A percentile compares a stretch with the other conserved stretches of the same genome.
Conservation (phyloP, 2,329 filamentous ascomycete species). For the Pseudogymnoascus sp. region DNA sequence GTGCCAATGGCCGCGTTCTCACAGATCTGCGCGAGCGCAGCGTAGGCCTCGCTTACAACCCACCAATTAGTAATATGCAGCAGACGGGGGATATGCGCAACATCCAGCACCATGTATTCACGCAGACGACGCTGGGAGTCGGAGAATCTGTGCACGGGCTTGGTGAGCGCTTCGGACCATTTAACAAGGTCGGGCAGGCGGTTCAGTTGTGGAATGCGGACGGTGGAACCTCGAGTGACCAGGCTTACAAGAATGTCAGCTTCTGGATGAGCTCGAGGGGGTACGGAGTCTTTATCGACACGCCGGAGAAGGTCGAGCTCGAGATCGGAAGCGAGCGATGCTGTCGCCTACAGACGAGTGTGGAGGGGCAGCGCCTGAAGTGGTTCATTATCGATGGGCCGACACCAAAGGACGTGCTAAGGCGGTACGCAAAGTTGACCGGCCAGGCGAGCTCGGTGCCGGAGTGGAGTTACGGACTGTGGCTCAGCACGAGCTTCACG, state of each 20-base stretch:
- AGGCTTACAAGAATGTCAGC: conserved; percentile 65
- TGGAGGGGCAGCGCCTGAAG: conserved; percentile 62
- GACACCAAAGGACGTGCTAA: conserved; percentile 63
- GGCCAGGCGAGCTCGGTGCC: conserved; percentile 59
- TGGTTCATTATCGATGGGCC: conserved; percentile 69
- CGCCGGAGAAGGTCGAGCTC: conserved; percentile 60
- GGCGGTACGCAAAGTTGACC: conserved; percentile 59
- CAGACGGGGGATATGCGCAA: conserved; percentile 46
- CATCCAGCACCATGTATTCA: conserved; percentile 50
- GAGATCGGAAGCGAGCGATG: conserved; percentile 70
- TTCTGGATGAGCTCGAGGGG: conserved; percentile 66
- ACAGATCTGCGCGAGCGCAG: conserved; percentile 50
- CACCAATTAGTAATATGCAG: conserved; percentile 44
- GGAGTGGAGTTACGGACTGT: conserved; percentile 68
- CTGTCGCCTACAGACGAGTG: conserved; percentile 60
- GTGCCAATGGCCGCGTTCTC: conserved; percentile 41
- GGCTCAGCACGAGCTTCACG: conserved; percentile 65
- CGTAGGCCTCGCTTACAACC: conserved; percentile 50
- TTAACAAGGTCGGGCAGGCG: conserved; percentile 68
- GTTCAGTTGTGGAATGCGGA: conserved; percentile 59
- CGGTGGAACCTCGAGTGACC: conserved; percentile 60
- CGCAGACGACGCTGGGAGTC: conserved; percentile 46
- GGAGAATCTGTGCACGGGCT: conserved; percentile 67
- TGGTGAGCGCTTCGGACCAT: conserved; percentile 69
- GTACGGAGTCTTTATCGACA: conserved; percentile 71